Percentiles rank a stretch among this genome's conserved stretches.
Conservation (phyloP, 129 eudicot genomes). For the Escallonia herrerae region DNA sequence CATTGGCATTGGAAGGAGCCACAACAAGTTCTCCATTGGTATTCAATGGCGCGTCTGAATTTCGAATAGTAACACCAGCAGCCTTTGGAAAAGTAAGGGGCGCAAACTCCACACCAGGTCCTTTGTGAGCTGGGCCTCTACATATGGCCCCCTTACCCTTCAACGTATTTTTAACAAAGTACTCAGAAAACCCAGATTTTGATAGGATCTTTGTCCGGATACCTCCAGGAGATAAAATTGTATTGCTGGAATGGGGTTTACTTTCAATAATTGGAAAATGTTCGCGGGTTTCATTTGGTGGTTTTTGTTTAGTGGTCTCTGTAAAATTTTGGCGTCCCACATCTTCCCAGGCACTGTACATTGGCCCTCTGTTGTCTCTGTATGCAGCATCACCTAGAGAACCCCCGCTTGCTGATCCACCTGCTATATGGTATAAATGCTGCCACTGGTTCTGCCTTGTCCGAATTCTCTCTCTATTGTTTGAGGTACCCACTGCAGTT, state of each 20-base stretch:
- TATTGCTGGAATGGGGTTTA: constrained; percentile 28
- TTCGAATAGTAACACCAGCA: constrained; percentile 13
- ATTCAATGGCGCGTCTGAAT: constrained; percentile 23
- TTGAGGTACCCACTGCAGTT: constrained; percentile 36
- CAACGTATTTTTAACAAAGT: constrained; percentile 56
- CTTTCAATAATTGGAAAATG: constrained; percentile 19
- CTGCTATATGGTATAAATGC: constrained; percentile 36
- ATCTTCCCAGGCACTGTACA: constrained; percentile 32
- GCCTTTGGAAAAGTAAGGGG: constrained; percentile 30
- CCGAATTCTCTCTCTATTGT: constrained; percentile 34
- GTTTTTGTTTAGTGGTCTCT: constrained; percentile 22
- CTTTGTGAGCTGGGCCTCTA: constrained; percentile 38
- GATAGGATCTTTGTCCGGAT: constrained; percentile 76
- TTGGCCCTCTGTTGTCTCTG: constrained; percentile 22
- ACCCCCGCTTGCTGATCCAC: constrained; percentile 25
- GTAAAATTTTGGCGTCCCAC: constrained; percentile 31
- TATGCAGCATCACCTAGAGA: constrained; percentile 18
- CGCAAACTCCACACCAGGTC: constrained; percentile 22
- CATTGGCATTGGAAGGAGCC: constrained; percentile 13
- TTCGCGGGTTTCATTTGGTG: constrained; percentile 17
- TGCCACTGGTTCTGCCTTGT: constrained; percentile 39
- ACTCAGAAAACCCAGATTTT: constrained; percentile 69
- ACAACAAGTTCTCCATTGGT: constrained; percentile 11
- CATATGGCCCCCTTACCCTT: constrained; percentile 71
- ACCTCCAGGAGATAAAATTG: constrained; percentile 39